A percentile compares a stretch with the other conserved stretches of the same genome.
Evolutionary conservation across 1,139 yeast genomes (phyloP).

Genomic region (Geotrichum phurueaensis): DNA sequence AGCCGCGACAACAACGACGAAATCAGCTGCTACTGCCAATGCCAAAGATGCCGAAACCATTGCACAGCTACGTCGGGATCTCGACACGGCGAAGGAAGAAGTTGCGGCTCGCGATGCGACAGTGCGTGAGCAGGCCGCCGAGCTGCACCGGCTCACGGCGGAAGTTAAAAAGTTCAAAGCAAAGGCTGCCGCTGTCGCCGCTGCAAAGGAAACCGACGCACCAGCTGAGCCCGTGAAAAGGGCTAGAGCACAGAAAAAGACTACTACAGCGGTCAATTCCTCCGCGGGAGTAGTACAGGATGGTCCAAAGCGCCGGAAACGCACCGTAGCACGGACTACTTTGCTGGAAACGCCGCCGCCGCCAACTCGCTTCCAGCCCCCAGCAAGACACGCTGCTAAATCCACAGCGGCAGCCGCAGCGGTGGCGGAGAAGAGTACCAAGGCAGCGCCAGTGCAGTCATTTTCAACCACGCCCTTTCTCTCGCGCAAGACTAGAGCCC

Average conservation of each 20-base stretch:
- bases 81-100: constrained; percentile 16
- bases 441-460: constrained; percentile 1
- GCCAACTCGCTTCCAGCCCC: neutral
- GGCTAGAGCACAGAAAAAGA: neutral
- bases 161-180: constrained; percentile 18
- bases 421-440: constrained; percentile 1
- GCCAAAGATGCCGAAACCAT: constrained; percentile 18
- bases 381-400: neutral
- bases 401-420: neutral
- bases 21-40: neutral
- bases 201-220: neutral
- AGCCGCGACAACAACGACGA: neutral
- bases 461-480: constrained; percentile 17
- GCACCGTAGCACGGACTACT: neutral
- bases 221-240: neutral
- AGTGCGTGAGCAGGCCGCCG: constrained; percentile 20
- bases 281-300: neutral
- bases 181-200: neutral
- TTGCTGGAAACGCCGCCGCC: neutral
- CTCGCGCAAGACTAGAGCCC: neutral
- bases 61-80: constrained; percentile 19
- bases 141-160: constrained; percentile 19
- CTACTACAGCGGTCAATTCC: neutral
- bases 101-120: constrained; percentile 21
- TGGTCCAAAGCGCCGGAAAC: neutral